Base-by-base conservation (phyloP, 345 rosid species). In the Eucalyptus sideroxylon region DNA sequence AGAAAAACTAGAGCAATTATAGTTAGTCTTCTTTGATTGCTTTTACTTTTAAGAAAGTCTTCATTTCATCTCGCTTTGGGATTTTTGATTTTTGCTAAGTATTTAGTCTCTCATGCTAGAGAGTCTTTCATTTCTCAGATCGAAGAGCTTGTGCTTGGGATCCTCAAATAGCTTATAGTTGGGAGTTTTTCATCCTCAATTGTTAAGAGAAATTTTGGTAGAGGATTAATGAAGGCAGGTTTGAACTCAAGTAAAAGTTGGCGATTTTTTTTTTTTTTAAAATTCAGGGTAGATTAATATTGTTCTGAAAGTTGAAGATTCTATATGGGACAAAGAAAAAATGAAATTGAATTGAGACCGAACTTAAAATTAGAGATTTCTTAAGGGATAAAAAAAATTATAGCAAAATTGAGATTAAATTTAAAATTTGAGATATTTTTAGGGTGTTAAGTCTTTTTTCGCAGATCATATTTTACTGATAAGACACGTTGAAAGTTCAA, bases 61-160 rank as follows among this genome's bases (percentile, higher is more conserved):
- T 53, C 59, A 2, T 53, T 53, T 19, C 30, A 56, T 56, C 30
- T 56, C 6, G 1, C 30, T 56, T 10, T 9, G 62, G 3, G 30
- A 24, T 56, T 23, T 56, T 56, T 0, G 6, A 56, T 56, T 56
- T 56, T 56, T 5, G 13, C 30, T 24, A 24, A 56, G 27, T 56
- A 56, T 56, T 5, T 0, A 10, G 6, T 56, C 14, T 56, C 62
- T 56, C 62, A 26, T 24, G 62, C 62, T 56, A 56, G 62, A 56
- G 30, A 56, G 62, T 56, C 62, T 23, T 24, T 23, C 30, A 9
- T 9, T 11, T 24, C 30, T 56, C 13, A 23, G 13, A 56, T 56
- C 3, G 3, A 26, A 56, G 62, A 56, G 3, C 62, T 56, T 2
- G 0, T 0, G 6, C 62, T 24, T 0, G 3, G 6, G 30, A 56